Conservation (phyloP, 202 grass and related monocot species). For the Bolboschoenoplectus hybrid region DNA sequence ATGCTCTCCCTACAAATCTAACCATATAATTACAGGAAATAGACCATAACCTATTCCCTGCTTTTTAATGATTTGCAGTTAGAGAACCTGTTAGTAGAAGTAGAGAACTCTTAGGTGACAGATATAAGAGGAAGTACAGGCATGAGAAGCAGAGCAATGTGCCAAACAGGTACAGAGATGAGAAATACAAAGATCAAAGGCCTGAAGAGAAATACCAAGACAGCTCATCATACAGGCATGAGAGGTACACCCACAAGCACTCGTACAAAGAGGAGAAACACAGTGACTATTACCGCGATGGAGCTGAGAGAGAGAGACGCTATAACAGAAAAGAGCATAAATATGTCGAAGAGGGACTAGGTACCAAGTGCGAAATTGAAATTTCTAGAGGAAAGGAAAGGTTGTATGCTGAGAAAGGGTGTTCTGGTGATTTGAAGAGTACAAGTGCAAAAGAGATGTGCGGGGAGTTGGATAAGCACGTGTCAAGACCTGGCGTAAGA, state of each 20-base stretch:
- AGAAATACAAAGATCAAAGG: constrained; percentile 48
- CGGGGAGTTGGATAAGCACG: constrained; percentile 37
- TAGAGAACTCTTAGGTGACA: neutral
- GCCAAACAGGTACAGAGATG: constrained; percentile 36
- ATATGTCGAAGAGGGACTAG: constrained; percentile 35
- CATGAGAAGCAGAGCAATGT: constrained; percentile 25
- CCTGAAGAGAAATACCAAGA: constrained; percentile 41
- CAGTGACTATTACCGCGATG: constrained; percentile 40
- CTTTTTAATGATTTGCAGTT: constrained; percentile 22
- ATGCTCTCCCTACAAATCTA: neutral
- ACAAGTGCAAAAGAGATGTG: constrained; percentile 28
- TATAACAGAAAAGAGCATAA: constrained; percentile 28
- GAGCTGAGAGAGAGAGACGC: constrained; percentile 43
- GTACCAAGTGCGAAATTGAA: constrained; percentile 47
- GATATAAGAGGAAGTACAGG: constrained; percentile 27
- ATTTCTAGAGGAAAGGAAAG: constrained; percentile 54
- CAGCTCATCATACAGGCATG: constrained; percentile 47
- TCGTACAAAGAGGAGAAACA: constrained; percentile 40
- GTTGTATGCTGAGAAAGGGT: constrained; percentile 39
- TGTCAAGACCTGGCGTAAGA: constrained; percentile 2
- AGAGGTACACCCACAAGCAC: constrained; percentile 40
- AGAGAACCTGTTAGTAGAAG: constrained; percentile 6
- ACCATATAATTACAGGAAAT: neutral
- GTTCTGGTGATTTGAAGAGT: constrained; percentile 38
- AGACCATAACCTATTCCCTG: neutral